Percentiles rank a stretch among this genome's conserved stretches.
Conservation (phyloP, 495 filamentous ascomycete genomes). For the Talaromyces thailandensis region DNA sequence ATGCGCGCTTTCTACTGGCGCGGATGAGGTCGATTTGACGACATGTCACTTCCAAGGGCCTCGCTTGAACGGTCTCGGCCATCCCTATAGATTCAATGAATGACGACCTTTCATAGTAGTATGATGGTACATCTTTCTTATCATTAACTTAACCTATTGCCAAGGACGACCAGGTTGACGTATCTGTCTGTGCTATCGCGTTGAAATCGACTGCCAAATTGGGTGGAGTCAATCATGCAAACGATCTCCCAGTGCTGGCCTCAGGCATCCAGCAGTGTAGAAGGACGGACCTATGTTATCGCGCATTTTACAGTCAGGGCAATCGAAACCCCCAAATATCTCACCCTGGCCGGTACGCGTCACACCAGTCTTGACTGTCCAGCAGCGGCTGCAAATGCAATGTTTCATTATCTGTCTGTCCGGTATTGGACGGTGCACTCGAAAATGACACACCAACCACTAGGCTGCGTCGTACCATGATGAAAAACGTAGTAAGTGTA, state of each 20-base stretch:
- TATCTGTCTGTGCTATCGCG: not conserved
- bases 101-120: not conserved
- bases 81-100: not conserved
- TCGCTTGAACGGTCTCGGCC: not conserved
- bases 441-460: not conserved
- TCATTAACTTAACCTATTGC: no score
- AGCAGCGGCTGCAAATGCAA: not conserved
- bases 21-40: constrained; percentile 3
- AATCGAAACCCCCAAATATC: not conserved
- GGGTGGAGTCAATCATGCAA: no score
- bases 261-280: not conserved
- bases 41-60: not conserved
- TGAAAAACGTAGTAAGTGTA: no score
- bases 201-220: not conserved
- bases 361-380: not conserved
- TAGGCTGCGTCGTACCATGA: not conserved
- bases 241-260: not conserved
- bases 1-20: not conserved
- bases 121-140: no score
- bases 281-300: not conserved
- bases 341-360: not conserved
- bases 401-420: not conserved
- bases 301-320: not conserved
- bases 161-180: not conserved
- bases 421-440: not conserved